A percentile compares a stretch with the other conserved stretches of the same genome.
Evolutionary conservation across 2,329 filamentous ascomycete species (phyloP).

Genomic region (Aspergillus arachidicola): DNA sequence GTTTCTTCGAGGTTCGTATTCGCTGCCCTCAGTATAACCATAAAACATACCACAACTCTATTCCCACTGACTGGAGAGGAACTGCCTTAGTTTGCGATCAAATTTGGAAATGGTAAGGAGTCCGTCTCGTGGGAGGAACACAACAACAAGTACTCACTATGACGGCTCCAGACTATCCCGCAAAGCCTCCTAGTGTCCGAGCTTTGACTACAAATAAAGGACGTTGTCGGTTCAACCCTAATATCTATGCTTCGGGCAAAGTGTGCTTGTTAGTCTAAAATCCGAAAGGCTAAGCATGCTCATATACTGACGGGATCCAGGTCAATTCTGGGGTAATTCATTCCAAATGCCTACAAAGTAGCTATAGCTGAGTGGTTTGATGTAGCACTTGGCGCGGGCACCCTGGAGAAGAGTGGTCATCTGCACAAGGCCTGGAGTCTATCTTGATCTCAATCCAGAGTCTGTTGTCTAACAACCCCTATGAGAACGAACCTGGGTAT

Average conservation of each 20-base stretch:
- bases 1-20: conserved; percentile 82
- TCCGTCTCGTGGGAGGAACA: neutral
- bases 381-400: conserved; percentile 88
- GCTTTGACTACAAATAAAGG: conserved; percentile 88
- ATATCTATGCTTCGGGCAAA: conserved; percentile 89
- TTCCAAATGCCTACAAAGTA: neutral
- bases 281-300: neutral
- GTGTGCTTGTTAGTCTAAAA: conserved; percentile 75
- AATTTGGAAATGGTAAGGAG: conserved; percentile 70
- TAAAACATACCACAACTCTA: neutral
- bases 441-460: conserved; percentile 95
- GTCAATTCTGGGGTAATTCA: conserved; percentile 78
- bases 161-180: conserved; percentile 73
- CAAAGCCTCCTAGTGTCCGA: conserved; percentile 60
- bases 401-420: conserved; percentile 91
- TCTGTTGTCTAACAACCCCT: conserved; percentile 89
- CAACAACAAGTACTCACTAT: conserved; percentile 1
- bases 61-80: conserved; percentile 2
- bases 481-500: conserved; percentile 94
- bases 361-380: conserved; percentile 14
- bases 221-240: conserved; percentile 89
- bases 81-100: conserved; percentile 67
- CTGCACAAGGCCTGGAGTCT: conserved; percentile 91
- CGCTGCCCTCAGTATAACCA: neutral
- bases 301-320: conserved; percentile 48